A percentile compares a stretch with the other conserved stretches of the same genome.
phyloP scores from a whole-genome alignment of 2,329 filamentous ascomycete genomes.

The Calonectria fujianensis region DNA sequence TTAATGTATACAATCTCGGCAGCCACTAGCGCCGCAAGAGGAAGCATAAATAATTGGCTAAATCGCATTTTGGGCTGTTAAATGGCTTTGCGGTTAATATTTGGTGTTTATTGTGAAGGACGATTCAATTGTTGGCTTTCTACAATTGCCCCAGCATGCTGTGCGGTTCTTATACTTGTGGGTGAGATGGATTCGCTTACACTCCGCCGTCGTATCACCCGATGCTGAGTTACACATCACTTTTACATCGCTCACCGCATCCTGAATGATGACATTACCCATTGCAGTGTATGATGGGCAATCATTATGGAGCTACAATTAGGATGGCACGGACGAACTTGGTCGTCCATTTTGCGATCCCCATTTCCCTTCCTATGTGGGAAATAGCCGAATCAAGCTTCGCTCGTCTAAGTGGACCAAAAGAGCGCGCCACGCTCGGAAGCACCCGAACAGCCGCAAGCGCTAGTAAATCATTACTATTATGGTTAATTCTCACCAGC shows the following conservation, averaged over 20 bases:
- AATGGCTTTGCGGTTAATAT: neutral
- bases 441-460: neutral
- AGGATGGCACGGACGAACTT: neutral
- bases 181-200: neutral
- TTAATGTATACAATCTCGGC: neutral
- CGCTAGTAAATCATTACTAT: constrained; percentile 1
- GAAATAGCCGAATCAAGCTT: neutral
- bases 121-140: neutral
- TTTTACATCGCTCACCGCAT: neutral
- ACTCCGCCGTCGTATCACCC: neutral
- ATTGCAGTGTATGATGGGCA: neutral
- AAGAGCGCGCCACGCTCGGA: neutral
- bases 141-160: neutral
- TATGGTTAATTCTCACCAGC: neutral
- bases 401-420: neutral
- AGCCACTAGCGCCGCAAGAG: neutral
- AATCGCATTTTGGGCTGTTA: neutral
- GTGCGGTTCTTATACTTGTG: neutral
- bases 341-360: neutral
- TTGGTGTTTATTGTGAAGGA: neutral
- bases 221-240: neutral
- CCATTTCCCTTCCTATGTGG: neutral
- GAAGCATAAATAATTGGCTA: neutral
- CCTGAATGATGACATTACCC: neutral
- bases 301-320: neutral